Percentiles rank a stretch among this genome's conserved stretches.
These are phyloP conservation scores for Chaetomium strumarium DNA, from an alignment of 2,329 filamentous ascomycete species.

Conservation along the genomic window DNA sequence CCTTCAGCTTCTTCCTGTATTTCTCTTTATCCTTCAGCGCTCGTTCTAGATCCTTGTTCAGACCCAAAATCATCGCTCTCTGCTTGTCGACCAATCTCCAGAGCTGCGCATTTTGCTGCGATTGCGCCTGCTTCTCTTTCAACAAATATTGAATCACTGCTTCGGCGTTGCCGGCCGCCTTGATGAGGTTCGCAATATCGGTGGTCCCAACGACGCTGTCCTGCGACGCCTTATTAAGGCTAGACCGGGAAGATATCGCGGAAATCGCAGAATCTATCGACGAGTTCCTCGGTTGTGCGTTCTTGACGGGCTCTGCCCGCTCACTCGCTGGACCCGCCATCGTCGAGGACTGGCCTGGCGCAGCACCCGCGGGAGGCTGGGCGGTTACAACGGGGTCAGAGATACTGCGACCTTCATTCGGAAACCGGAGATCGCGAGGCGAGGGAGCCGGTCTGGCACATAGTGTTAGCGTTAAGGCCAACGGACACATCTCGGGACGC, in stretches of 20 bases:
- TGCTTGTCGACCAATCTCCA: conserved; percentile 98
- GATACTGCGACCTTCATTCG: conserved; percentile 47
- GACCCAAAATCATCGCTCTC: conserved; percentile 81
- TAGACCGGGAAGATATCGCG: conserved; percentile 57
- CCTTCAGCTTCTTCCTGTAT: conserved; percentile 86
- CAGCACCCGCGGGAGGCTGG: conserved; percentile 38
- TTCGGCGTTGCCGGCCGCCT: conserved; percentile 81
- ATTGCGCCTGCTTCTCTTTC: conserved; percentile 84
- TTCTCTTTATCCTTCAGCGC: conserved; percentile 90
- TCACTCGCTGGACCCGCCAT: conserved; percentile 44
- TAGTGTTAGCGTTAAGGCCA: background rate
- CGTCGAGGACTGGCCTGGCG: conserved; percentile 32
- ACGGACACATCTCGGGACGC: background rate
- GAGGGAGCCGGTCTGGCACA: conserved; percentile 13
- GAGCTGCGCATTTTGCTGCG: conserved; percentile 84
- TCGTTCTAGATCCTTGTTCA: conserved; percentile 91
- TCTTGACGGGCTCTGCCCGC: conserved; percentile 36
- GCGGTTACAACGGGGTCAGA: conserved; percentile 39
- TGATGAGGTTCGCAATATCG: conserved; percentile 74
- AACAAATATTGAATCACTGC: conserved; percentile 81
- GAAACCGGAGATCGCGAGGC: conserved; percentile 25
- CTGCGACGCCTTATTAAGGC: conserved; percentile 52
- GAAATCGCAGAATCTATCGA: conserved; percentile 95
- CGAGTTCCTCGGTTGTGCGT: conserved; percentile 63
- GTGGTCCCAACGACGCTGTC: conserved; percentile 56